Evolutionary conservation across 1,139 yeast genomes (phyloP).

Genomic region (Candida dubliniensis): DNA sequence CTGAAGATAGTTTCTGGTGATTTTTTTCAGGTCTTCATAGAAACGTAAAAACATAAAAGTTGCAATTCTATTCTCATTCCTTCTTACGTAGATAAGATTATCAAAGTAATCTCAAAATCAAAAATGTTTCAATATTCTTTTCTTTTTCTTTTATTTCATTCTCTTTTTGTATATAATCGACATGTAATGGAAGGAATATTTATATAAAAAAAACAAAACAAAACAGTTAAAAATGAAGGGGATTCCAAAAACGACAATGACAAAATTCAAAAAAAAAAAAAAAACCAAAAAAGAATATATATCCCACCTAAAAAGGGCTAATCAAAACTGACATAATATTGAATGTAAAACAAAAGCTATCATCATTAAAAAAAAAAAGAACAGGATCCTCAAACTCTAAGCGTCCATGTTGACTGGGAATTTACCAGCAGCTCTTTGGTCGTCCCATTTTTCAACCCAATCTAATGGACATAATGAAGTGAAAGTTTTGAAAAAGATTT

Average conservation of each 20-base stretch:
- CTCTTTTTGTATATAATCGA: background rate
- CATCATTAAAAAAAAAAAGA: background rate
- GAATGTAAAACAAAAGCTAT: too few species aligned
- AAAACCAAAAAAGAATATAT: background rate
- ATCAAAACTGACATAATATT: too few species aligned
- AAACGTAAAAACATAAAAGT: too few species aligned
- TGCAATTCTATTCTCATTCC: too few species aligned
- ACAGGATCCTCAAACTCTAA: constrained; percentile 6
- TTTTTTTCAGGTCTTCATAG: background rate
- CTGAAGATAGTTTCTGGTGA: constrained; percentile 67
- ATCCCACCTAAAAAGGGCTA: too few species aligned
- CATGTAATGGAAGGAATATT: background rate
- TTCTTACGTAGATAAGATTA: too few species aligned
- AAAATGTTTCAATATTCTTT: background rate
- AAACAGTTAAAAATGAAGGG: background rate
- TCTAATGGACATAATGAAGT: constrained; percentile 87
- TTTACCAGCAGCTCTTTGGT: constrained; percentile 72
- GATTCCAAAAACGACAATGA: background rate
- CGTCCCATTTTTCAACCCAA: constrained; percentile 96
- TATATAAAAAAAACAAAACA: background rate
- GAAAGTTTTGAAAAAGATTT: constrained; percentile 90
- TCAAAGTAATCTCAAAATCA: background rate
- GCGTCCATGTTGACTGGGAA: constrained; percentile 43
- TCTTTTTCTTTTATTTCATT: background rate
- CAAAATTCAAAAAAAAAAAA: background rate